Evolutionary conservation across 2,329 filamentous ascomycete genomes (phyloP).

Genomic region (Ophiocordyceps unilateralis): DNA sequence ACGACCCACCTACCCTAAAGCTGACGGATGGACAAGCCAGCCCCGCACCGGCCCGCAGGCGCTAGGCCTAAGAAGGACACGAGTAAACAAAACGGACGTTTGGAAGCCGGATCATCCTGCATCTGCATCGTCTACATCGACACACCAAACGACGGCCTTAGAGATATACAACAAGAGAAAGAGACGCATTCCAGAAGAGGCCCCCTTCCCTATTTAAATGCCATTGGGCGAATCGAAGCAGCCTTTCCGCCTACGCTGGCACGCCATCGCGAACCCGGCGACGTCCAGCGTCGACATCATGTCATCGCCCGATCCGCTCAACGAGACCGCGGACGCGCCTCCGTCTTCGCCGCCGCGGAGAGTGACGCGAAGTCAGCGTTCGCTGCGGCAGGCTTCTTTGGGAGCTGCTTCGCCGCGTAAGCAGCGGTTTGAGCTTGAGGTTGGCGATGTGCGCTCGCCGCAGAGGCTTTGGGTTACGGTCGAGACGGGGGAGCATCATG

Average conservation of each 20-base stretch:
- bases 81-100: constrained; percentile 18
- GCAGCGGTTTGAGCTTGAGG: constrained; percentile 39
- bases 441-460: constrained; percentile 30
- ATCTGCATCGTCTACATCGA: too few relatives aligned
- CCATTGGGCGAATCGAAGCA: constrained; percentile 8
- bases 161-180: background rate
- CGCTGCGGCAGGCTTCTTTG: constrained; percentile 20
- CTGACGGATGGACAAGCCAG: too few relatives aligned
- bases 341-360: constrained; percentile 20
- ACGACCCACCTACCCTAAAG: too few relatives aligned
- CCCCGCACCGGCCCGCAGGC: too few relatives aligned
- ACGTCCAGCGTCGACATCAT: constrained; percentile 24
- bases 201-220: too few relatives aligned
- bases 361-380: constrained; percentile 26
- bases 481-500: constrained; percentile 18
- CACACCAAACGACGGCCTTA: too few relatives aligned
- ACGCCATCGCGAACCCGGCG: constrained; percentile 16
- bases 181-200: background rate
- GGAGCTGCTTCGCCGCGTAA: constrained; percentile 29
- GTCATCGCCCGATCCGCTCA: constrained; percentile 34
- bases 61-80: constrained; percentile 8
- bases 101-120: too few relatives aligned
- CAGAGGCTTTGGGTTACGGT: constrained; percentile 38
- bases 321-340: constrained; percentile 18
- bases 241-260: constrained; percentile 16